Conservation (phyloP, 495 filamentous ascomycete genomes). For the Letharia lupina region DNA sequence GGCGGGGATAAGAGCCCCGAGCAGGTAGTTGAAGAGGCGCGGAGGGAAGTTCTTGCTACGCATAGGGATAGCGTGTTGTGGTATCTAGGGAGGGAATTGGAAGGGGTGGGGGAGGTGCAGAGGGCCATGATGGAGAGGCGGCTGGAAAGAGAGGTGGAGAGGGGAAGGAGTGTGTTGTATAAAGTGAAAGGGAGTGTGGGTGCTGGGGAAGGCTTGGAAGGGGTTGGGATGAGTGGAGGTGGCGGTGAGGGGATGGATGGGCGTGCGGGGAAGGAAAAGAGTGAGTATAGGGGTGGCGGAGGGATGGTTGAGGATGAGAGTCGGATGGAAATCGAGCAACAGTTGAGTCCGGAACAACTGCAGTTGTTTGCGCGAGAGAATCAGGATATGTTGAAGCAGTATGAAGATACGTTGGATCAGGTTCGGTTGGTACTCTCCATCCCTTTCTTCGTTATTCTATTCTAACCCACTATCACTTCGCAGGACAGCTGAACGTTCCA, state of each 20-base stretch:
- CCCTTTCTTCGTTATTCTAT: background rate
- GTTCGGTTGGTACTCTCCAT: slow-evolving; percentile 59
- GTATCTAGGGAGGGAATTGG: slow-evolving; percentile 66
- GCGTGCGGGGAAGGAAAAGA: background rate
- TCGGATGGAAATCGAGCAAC: slow-evolving; percentile 44
- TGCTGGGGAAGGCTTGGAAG: background rate
- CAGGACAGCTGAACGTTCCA: slow-evolving; percentile 81
- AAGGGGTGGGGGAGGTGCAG: slow-evolving; percentile 68
- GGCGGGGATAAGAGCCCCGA: slow-evolving; percentile 43
- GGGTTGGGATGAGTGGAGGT: background rate
- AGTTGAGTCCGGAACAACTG: slow-evolving; percentile 71
- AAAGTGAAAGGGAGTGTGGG: slow-evolving; percentile 42
- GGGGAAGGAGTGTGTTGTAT: slow-evolving; percentile 76
- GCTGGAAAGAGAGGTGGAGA: slow-evolving; percentile 75
- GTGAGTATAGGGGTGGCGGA: background rate
- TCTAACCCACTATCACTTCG: background rate
- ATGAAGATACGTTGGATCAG: slow-evolving; percentile 84
- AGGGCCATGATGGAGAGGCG: slow-evolving; percentile 85
- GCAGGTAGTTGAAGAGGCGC: slow-evolving; percentile 62
- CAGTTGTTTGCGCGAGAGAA: slow-evolving; percentile 94
- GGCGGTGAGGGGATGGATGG: slow-evolving; percentile 23
- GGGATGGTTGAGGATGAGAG: slow-evolving; percentile 24
- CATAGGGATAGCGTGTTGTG: slow-evolving; percentile 76
- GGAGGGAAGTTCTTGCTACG: slow-evolving; percentile 45
- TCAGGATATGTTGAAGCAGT: slow-evolving; percentile 81